These are phyloP conservation scores for Forsythia suspensa DNA, from an alignment of 257 asterid species.

Conservation along the genomic window DNA sequence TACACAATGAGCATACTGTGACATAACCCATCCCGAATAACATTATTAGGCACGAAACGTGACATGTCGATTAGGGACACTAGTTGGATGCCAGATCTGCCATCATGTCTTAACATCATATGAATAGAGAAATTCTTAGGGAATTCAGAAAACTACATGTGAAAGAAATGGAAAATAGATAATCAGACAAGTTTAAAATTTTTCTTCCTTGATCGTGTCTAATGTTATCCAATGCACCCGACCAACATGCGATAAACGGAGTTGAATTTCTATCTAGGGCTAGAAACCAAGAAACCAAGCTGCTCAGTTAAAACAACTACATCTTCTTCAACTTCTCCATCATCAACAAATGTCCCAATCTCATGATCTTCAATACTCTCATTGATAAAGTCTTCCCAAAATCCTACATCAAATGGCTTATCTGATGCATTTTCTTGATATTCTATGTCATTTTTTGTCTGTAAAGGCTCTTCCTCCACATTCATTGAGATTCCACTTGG, in stretches of 20 bases:
- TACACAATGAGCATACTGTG: too few relatives aligned
- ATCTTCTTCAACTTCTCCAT: constrained; percentile 19
- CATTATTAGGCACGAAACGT: too few relatives aligned
- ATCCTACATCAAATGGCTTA: constrained; percentile 26
- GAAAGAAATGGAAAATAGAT: neutral
- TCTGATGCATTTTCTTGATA: neutral
- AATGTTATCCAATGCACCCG: neutral
- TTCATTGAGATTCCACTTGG: constrained; percentile 13
- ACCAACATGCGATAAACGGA: neutral
- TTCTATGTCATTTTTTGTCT: constrained; percentile 8
- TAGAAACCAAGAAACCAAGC: constrained; percentile 34
- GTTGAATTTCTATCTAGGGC: constrained; percentile 10
- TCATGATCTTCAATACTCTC: constrained; percentile 22
- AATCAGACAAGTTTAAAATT: neutral
- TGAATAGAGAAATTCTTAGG: too few relatives aligned
- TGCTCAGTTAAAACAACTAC: constrained; percentile 31
- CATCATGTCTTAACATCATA: too few relatives aligned
- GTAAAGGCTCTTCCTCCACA: constrained; percentile 26
- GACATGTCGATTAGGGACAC: too few relatives aligned
- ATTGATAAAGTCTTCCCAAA: constrained; percentile 40
- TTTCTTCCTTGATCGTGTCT: neutral
- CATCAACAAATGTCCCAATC: constrained; percentile 24
- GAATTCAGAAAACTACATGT: neutral
- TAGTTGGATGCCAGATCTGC: too few relatives aligned
- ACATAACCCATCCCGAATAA: too few relatives aligned